Evolutionary conservation across 1,139 yeast species (phyloP).

Genomic region (Saccharomyces hybrid): DNA sequence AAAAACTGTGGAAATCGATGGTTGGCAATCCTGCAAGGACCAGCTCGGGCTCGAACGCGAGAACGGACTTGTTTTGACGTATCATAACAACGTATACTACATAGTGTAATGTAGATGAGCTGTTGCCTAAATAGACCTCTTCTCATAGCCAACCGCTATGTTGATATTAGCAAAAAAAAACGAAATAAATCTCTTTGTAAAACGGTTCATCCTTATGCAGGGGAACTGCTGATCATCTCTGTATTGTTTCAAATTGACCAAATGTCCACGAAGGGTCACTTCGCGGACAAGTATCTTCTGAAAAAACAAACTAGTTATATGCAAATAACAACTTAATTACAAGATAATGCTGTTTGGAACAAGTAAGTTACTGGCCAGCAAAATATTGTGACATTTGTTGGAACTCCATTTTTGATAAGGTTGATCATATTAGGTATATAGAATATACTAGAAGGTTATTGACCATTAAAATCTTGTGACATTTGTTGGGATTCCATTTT

Average conservation of each 20-base stretch:
- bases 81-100: not conserved
- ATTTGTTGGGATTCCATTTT: too few relatives aligned
- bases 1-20: too few relatives aligned
- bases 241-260: conserved; percentile 72
- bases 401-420: too few relatives aligned
- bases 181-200: conserved; percentile 79
- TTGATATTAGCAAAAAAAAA: conserved; percentile 39
- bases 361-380: too few relatives aligned
- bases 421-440: too few relatives aligned
- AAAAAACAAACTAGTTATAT: not conserved
- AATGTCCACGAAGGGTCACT: conserved; percentile 42
- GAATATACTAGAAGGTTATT: too few relatives aligned
- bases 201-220: conserved; percentile 96
- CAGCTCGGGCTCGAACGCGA: not conserved
- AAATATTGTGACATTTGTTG: too few relatives aligned
- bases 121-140: not conserved
- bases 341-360: too few relatives aligned
- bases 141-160: too few relatives aligned
- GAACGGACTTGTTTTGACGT: not conserved
- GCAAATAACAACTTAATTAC: too few relatives aligned
- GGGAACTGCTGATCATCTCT: conserved; percentile 97
- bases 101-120: not conserved
- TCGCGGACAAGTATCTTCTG: conserved; percentile 10
- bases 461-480: too few relatives aligned
- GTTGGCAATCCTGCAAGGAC: not conserved